phyloP scores from a whole-genome alignment of 2,329 filamentous ascomycete genomes.

The Xylogone sp. region DNA sequence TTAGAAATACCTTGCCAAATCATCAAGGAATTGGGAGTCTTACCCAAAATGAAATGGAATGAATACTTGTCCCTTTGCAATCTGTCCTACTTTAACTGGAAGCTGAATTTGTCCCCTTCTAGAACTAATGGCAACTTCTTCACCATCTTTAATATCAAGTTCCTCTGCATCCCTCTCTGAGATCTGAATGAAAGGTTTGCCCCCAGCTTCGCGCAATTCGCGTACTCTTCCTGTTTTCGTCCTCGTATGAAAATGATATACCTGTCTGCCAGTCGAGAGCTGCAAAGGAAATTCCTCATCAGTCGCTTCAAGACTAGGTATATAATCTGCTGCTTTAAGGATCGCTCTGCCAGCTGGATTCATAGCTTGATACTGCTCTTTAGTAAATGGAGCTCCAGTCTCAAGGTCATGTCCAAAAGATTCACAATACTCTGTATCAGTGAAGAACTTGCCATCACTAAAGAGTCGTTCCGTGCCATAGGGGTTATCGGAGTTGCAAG shows the following conservation, averaged over 20 bases:
- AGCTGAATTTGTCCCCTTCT: constrained; percentile 28
- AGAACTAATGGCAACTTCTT: constrained; percentile 29
- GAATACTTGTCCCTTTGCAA: constrained; percentile 29
- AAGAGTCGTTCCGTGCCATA: constrained; percentile 31
- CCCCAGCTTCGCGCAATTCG: constrained; percentile 26
- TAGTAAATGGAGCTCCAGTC: constrained; percentile 30
- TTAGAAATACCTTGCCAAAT: too few relatives aligned
- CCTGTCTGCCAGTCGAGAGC: constrained; percentile 30
- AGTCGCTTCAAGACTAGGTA: constrained; percentile 24
- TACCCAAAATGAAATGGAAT: constrained; percentile 33
- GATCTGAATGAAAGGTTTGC: constrained; percentile 27
- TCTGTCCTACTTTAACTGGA: constrained; percentile 24
- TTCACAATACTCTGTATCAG: constrained; percentile 32
- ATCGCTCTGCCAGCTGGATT: constrained; percentile 32
- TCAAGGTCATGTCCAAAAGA: constrained; percentile 34
- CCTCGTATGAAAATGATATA: constrained; percentile 33
- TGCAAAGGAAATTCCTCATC: constrained; percentile 29
- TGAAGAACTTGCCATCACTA: constrained; percentile 30
- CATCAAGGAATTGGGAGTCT: neutral
- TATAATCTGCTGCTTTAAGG: constrained; percentile 30
- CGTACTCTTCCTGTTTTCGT: constrained; percentile 32
- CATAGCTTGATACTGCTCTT: constrained; percentile 25
- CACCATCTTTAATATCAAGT: constrained; percentile 23
- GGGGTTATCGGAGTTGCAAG: constrained; percentile 29
- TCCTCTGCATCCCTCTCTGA: constrained; percentile 26